Evolutionary conservation across 441 rosid genomes (phyloP).

Genomic region (Mallotus repandus): DNA sequence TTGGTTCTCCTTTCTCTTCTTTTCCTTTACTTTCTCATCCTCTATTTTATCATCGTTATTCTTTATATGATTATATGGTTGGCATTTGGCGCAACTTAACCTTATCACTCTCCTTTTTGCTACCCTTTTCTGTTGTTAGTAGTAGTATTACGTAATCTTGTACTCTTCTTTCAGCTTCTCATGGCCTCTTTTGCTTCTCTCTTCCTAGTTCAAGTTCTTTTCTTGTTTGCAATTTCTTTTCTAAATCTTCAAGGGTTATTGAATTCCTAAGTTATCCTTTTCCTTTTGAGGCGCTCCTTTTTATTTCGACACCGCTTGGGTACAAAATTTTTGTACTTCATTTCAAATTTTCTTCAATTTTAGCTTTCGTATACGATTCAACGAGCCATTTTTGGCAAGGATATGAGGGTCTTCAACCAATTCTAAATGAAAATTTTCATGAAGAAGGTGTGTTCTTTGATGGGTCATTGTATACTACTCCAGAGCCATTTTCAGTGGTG

Average conservation of each 20-base stretch:
- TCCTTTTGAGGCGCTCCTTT: constrained; percentile 52
- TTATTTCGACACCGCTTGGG: constrained; percentile 48
- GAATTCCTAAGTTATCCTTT: constrained; percentile 61
- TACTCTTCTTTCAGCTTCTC: too few species aligned
- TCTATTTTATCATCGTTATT: constrained; percentile 45
- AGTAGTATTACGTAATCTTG: too few species aligned
- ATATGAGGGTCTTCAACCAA: constrained; percentile 38
- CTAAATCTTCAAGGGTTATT: constrained; percentile 58
- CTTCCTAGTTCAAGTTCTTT: constrained; percentile 48
- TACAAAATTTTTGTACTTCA: constrained; percentile 59
- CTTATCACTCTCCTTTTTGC: constrained; percentile 39
- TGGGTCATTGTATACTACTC: constrained; percentile 50
- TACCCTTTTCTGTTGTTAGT: too few species aligned
- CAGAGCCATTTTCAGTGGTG: constrained; percentile 62
- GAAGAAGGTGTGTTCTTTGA: constrained; percentile 61
- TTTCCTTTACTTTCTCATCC: constrained; percentile 81
- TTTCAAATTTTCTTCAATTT: constrained; percentile 34
- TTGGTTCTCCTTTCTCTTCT: constrained; percentile 48
- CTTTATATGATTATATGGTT: constrained; percentile 52
- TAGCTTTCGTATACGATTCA: constrained; percentile 60
- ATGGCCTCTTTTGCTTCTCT: constrained; percentile 65
- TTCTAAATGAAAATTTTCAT: constrained; percentile 38
- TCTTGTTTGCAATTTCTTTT: constrained; percentile 58
- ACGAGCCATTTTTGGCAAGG: constrained; percentile 42
- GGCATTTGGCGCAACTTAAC: constrained; percentile 54